Evolutionary conservation across 1,284 basidiomycete genomes (phyloP), one percentile per base, ranked within the genome.

Genomic region (Pulchroboletus neoregius): DNA sequence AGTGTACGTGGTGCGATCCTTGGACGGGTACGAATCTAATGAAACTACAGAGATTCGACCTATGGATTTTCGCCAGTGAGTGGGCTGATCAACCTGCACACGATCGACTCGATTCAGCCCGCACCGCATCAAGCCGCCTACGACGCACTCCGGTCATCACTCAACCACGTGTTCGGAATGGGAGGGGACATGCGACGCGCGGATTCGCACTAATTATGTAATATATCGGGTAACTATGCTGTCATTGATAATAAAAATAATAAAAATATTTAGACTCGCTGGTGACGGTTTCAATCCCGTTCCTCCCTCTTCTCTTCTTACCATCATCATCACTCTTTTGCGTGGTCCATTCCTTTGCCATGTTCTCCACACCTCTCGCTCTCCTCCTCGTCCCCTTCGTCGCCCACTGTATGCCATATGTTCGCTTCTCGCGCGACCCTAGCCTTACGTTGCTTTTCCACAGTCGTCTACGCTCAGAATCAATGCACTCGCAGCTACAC

Each of bases 51-150:
- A 30, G 75, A 78, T 53, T 84, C 80, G 45, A 87, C 82, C n/a
- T 90, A 90, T 62, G 70, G 69, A 0, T 88, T 89, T 61, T 86
- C 84, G 1, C 82, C 83, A 0, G 48, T 63, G 7, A 77, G 77
- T 0, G 87, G 84, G 2, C 71, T 80, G 33, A 81, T 90, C 45
- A 62, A 77, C 34, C 55, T 72, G 38, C 87, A 90, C 58, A 72
- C 70, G 30, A 70, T 89, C 33, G 75, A 88, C 58, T 81, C 80
- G 9, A 89, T 89, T 41, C 75, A 82, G 42, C 87, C 87, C 0
- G 82, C 80, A 2, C 87, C 87, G 3, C 83, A 86, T 57, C 72
- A 78, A 46, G 74, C 80, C 0, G 82, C 84, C 4, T 87, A 82
- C 58, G 80, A 84, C 50, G 74, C 81, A 0, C 64, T 87, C 3